Evolutionary conservation across 768 basidiomycete species (phyloP).

Genomic region (Phylloporus scabripes): DNA sequence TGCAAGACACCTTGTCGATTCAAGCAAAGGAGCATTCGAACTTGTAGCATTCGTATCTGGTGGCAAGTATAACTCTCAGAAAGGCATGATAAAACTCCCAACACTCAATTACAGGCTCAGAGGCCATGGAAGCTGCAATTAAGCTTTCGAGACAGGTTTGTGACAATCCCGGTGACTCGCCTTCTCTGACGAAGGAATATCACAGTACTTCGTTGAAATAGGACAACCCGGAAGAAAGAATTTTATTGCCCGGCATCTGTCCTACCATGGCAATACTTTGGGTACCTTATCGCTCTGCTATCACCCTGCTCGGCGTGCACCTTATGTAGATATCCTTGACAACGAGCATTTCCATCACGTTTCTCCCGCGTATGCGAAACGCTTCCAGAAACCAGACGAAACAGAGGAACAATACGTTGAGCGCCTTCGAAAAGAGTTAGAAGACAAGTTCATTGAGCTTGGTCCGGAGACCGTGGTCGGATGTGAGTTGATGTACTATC

Average conservation of each 20-base stretch:
- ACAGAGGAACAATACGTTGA: constrained; percentile 76
- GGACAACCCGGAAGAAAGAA: constrained; percentile 67
- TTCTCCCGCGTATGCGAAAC: constrained; percentile 79
- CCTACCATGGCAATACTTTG: constrained; percentile 84
- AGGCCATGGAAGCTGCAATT: constrained; percentile 84
- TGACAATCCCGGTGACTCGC: neutral
- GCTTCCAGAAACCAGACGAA: constrained; percentile 68
- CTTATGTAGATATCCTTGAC: constrained; percentile 64
- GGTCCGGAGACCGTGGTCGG: constrained; percentile 80
- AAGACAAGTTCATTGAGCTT: constrained; percentile 77
- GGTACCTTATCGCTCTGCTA: constrained; percentile 62
- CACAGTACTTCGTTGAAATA: constrained; percentile 64
- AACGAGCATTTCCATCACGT: constrained; percentile 72
- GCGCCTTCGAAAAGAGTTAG: constrained; percentile 72
- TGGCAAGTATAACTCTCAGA: constrained; percentile 38
- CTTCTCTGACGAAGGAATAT: constrained; percentile 8
- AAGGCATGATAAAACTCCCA: neutral
- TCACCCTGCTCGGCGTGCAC: constrained; percentile 61
- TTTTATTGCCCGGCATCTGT: constrained; percentile 73
- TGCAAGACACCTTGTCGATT: constrained; percentile 58
- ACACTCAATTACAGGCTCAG: constrained; percentile 52
- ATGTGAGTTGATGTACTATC: constrained; percentile 42
- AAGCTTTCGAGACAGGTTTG: constrained; percentile 75
- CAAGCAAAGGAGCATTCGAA: constrained; percentile 69
- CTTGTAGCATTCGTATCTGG: constrained; percentile 69